Evolutionary conservation across 2,329 filamentous ascomycete genomes (phyloP).

Genomic region (Laburnicola sp.): DNA sequence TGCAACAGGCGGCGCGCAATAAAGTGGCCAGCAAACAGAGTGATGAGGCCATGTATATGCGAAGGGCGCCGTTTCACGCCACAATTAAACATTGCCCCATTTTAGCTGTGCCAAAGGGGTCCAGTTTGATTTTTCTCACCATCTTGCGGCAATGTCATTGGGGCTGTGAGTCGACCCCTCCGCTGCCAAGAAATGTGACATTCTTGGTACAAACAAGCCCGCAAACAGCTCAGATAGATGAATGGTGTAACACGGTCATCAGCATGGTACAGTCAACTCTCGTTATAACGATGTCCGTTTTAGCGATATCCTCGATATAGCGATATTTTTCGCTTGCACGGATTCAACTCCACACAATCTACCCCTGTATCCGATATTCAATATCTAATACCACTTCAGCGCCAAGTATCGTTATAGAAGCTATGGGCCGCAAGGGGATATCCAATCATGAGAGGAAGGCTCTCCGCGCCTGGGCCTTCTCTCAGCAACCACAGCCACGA

Average conservation of each 20-base stretch:
- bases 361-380: no score
- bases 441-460: no score
- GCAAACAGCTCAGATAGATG: slow-evolving; percentile 5
- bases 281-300: no score
- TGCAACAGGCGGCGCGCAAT: neutral
- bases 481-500: no score
- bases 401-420: no score
- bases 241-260: neutral
- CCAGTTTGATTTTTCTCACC: neutral
- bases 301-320: no score
- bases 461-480: no score
- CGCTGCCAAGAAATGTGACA: neutral
- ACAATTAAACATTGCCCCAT: neutral
- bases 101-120: neutral
- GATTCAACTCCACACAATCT: no score
- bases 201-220: neutral
- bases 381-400: no score
- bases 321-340: no score
- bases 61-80: neutral
- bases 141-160: slow-evolving; percentile 3
- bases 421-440: no score
- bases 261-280: no score
- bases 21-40: neutral
- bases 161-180: neutral
- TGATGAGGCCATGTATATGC: slow-evolving; percentile 6